Evolutionary conservation across 495 filamentous ascomycete species (phyloP).

Genomic region (Daldinia decipiens): DNA sequence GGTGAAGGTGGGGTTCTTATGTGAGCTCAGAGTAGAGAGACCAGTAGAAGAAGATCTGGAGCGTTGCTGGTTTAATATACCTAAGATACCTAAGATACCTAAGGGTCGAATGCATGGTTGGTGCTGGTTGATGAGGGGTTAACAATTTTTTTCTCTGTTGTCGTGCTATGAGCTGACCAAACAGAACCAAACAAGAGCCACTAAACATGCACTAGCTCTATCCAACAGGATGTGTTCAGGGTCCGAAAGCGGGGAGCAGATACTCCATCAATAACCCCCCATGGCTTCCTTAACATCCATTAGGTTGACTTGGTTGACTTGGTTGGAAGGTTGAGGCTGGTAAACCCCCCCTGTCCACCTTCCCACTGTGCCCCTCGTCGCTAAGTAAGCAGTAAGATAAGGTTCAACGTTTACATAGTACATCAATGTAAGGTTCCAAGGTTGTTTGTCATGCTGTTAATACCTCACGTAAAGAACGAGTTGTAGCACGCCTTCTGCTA

Average conservation of each 20-base stretch:
- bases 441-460: not conserved
- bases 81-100: no score
- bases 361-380: constrained; percentile 12
- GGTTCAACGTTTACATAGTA: constrained; percentile 6
- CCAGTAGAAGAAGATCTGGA: constrained; percentile 4
- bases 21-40: constrained; percentile 23
- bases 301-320: constrained; percentile 1
- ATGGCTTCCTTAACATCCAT: constrained; percentile 7
- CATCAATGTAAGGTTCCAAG: not conserved
- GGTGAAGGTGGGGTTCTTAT: constrained; percentile 45
- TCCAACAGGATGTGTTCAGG: constrained; percentile 19
- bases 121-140: constrained; percentile 42
- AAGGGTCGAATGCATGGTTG: not conserved
- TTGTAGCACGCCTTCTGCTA: constrained; percentile 4
- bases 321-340: constrained; percentile 1
- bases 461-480: constrained; percentile 8
- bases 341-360: not conserved
- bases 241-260: constrained; percentile 50
- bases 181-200: constrained; percentile 16
- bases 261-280: constrained; percentile 20
- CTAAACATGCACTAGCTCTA: constrained; percentile 11
- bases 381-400: constrained; percentile 13
- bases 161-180: constrained; percentile 43
- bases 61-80: constrained; percentile 5
- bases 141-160: constrained; percentile 44